Evolutionary conservation across 2,329 filamentous ascomycete species (phyloP).

Genomic region (Cryphonectria nitschkei): DNA sequence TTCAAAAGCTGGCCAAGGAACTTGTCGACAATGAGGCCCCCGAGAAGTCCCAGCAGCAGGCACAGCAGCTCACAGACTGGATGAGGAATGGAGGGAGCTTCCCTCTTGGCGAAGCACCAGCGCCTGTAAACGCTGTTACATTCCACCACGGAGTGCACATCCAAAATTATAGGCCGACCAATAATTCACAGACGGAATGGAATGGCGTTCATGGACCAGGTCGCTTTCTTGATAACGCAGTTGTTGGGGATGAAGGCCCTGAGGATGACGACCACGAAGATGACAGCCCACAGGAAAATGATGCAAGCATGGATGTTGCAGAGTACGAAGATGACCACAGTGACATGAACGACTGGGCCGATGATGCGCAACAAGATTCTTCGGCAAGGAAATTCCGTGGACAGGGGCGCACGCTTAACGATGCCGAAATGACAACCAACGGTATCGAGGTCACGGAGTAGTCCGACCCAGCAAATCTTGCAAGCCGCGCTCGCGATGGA

Average conservation of each 20-base stretch:
- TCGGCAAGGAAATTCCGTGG: background rate
- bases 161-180: background rate
- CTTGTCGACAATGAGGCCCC: constrained; percentile 14
- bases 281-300: background rate
- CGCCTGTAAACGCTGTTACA: background rate
- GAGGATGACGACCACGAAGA: background rate
- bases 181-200: background rate
- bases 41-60: constrained; percentile 4
- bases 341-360: background rate
- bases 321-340: background rate
- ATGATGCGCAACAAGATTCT: too few relatives aligned
- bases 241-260: background rate
- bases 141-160: background rate
- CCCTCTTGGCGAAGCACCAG: constrained; percentile 1
- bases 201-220: background rate
- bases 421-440: background rate
- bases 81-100: constrained; percentile 26
- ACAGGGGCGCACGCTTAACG: constrained; percentile 14
- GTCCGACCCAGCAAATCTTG: background rate
- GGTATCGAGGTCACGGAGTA: background rate
- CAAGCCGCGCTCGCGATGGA: background rate
- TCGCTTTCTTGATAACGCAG: background rate
- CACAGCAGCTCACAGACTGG: constrained; percentile 22
- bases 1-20: constrained; percentile 23
- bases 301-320: background rate